phyloP scores from a whole-genome alignment of 345 rosid genomes.

The Erodium maritimum region DNA sequence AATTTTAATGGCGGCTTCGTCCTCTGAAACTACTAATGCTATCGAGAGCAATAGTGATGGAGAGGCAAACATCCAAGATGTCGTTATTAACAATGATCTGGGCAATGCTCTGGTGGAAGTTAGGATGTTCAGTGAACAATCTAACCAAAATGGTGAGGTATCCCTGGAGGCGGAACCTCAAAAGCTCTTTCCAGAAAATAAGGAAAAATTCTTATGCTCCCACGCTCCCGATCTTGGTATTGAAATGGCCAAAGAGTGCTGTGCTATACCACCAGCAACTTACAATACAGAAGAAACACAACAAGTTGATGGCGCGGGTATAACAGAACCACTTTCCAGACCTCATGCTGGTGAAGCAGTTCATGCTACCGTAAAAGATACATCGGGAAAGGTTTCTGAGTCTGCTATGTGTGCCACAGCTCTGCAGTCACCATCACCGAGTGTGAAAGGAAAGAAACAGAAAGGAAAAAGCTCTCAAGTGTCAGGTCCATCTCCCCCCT shows the following conservation, averaged over 20 bases:
- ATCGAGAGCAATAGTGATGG: slow-evolving; percentile 30
- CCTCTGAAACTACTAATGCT: slow-evolving; percentile 39
- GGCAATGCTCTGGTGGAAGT: slow-evolving; percentile 45
- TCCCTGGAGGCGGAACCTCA: slow-evolving; percentile 25
- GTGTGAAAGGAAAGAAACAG: slow-evolving; percentile 47
- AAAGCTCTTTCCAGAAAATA: slow-evolving; percentile 28
- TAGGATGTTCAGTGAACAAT: slow-evolving; percentile 50
- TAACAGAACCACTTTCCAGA: slow-evolving; percentile 23
- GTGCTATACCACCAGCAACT: slow-evolving; percentile 32
- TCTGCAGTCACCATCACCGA: slow-evolving; percentile 30
- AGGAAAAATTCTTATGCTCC: slow-evolving; percentile 42
- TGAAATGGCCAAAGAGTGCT: slow-evolving; percentile 41
- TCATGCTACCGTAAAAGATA: slow-evolving; percentile 29
- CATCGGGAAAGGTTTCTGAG: slow-evolving; percentile 34
- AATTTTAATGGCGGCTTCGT: slow-evolving; percentile 47
- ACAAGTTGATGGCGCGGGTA: slow-evolving; percentile 18
- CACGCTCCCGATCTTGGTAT: slow-evolving; percentile 62
- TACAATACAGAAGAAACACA: slow-evolving; percentile 24
- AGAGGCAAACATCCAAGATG: slow-evolving; percentile 38
- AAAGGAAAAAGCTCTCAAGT: slow-evolving; percentile 45
- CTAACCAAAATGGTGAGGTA: slow-evolving; percentile 33
- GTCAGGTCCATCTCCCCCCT: slow-evolving; percentile 36
- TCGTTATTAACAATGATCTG: slow-evolving; percentile 28
- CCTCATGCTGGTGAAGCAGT: slow-evolving; percentile 27
- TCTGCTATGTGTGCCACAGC: slow-evolving; percentile 19